phyloP scores from a whole-genome alignment of 176 grass and related monocot genomes.

The Eremochloa ophiuroides region DNA sequence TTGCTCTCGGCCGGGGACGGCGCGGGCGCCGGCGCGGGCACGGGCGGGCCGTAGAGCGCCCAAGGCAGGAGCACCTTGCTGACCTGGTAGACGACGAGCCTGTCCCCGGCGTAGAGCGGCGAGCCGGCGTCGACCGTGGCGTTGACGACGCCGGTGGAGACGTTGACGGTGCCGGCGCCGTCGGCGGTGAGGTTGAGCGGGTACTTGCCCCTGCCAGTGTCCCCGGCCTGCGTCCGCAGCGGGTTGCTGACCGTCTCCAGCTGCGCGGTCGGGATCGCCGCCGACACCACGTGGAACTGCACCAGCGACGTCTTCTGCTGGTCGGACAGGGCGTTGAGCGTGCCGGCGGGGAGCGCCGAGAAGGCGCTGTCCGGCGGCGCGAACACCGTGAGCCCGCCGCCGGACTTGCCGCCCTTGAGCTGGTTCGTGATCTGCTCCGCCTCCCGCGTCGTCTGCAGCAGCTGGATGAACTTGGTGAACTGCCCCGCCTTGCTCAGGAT shows the following conservation, averaged over 20 bases:
- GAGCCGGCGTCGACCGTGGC: conserved; percentile 54
- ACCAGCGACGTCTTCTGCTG: conserved; percentile 81
- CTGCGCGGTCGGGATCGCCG: conserved; percentile 28
- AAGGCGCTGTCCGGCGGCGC: conserved; percentile 91
- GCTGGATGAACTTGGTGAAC: conserved; percentile 73
- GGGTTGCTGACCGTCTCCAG: conserved; percentile 94
- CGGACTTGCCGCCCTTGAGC: conserved; percentile 72
- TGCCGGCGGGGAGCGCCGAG: conserved; percentile 47
- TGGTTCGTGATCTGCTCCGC: conserved; percentile 77
- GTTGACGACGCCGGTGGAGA: conserved; percentile 77
- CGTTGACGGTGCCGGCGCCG: conserved; percentile 42
- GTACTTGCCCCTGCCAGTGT: conserved; percentile 43
- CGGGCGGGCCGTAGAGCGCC: conserved; percentile 52
- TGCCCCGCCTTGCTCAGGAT: conserved; percentile 85
- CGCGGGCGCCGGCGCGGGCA: conserved; percentile 49
- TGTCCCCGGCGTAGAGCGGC: conserved; percentile 49
- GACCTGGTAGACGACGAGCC: conserved; percentile 81
- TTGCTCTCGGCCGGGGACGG: conserved; percentile 7
- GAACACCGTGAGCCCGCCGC: conserved; percentile 80
- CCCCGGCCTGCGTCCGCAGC: conserved; percentile 77
- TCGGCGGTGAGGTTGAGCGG: conserved; percentile 72
- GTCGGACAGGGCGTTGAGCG: conserved; percentile 83
- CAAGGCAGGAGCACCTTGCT: conserved; percentile 76
- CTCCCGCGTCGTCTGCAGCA: conserved; percentile 55
- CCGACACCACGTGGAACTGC: conserved; percentile 77